A percentile compares a stretch with the other conserved stretches of the same genome.
phyloP scores from a whole-genome alignment of 768 basidiomycete species.

The Stropharia rugosoannulata region DNA sequence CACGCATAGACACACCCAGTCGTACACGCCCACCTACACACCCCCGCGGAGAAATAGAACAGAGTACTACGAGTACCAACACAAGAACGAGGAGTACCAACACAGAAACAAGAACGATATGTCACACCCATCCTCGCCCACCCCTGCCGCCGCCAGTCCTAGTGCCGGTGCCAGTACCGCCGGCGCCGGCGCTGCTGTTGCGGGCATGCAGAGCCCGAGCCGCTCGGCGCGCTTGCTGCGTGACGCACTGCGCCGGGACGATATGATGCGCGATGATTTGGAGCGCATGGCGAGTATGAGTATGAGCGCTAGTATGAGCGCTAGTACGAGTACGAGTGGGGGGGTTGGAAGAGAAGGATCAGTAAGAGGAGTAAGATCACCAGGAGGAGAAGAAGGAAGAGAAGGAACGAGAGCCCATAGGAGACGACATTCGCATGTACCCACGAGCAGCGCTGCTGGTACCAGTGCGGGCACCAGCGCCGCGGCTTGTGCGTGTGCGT shows the following conservation, averaged over 20 bases:
- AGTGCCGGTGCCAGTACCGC: not conserved
- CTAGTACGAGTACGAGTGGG: not conserved
- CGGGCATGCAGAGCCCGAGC: constrained; percentile 45
- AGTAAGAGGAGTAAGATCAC: too few species aligned
- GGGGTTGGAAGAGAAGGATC: not conserved
- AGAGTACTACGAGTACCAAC: not conserved
- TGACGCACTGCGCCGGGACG: constrained; percentile 52
- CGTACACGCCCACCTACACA: too few species aligned
- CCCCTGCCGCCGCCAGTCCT: too few species aligned
- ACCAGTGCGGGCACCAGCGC: not conserved
- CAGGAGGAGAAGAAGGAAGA: too few species aligned
- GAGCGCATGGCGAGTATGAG: not conserved
- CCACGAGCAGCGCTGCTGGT: constrained; percentile 19
- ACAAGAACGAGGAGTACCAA: too few species aligned
- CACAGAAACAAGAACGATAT: not conserved
- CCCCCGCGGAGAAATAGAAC: too few species aligned
- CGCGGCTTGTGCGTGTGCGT: too few species aligned
- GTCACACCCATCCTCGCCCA: not conserved
- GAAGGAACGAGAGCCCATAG: constrained; percentile 4
- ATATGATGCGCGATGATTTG: constrained; percentile 28
- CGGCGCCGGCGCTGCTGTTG: too few species aligned
- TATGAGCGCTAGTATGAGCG: constrained; percentile 1
- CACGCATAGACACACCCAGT: too few species aligned
- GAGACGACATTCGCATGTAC: constrained; percentile 29
- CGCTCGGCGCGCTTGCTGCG: constrained; percentile 57